A percentile compares a stretch with the other conserved stretches of the same genome.
phyloP scores from a whole-genome alignment of 2,329 filamentous ascomycete species.

The Escovopsis sp. region DNA sequence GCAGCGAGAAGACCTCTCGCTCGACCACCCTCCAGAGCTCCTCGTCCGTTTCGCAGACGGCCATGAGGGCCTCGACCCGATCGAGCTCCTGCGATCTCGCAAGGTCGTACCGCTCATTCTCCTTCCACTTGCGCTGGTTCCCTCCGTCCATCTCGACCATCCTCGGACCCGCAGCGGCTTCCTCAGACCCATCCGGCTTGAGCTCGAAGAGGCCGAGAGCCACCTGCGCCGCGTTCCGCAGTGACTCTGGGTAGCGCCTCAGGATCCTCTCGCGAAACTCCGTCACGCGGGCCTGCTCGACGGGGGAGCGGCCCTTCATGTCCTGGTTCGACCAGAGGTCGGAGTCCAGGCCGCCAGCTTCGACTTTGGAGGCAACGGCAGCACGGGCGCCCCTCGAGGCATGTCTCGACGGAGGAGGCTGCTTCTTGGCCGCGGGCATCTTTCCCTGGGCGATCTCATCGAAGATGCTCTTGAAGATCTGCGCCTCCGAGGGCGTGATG shows the following conservation, averaged over 20 bases:
- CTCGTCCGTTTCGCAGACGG: constrained; percentile 39
- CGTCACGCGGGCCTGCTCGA: constrained; percentile 18
- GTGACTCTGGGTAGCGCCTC: constrained; percentile 21
- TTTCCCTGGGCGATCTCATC: constrained; percentile 24
- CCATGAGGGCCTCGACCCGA: constrained; percentile 39
- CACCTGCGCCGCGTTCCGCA: constrained; percentile 24
- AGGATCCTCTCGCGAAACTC: constrained; percentile 21
- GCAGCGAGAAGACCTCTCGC: constrained; percentile 47
- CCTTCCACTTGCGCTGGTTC: constrained; percentile 18
- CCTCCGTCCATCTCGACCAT: constrained; percentile 17
- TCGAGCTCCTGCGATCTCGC: constrained; percentile 29
- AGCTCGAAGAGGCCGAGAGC: constrained; percentile 24
- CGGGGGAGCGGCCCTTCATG: constrained; percentile 12
- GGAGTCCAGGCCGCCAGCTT: constrained; percentile 1
- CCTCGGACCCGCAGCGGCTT: constrained; percentile 5
- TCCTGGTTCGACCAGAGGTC: too few species aligned
- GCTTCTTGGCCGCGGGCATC: constrained; percentile 12
- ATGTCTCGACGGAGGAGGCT: constrained; percentile 1
- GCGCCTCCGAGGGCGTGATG: constrained; percentile 41
- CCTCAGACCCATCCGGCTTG: constrained; percentile 12
- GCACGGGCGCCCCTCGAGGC: too few species aligned
- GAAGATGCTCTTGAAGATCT: constrained; percentile 44
- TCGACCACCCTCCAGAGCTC: constrained; percentile 55
- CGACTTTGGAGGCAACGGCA: not conserved
- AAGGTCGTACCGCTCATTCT: constrained; percentile 20